Evolutionary conservation across 192 early-diverging fungal genomes (phyloP).

Genomic region (Coemansia sp.): DNA sequence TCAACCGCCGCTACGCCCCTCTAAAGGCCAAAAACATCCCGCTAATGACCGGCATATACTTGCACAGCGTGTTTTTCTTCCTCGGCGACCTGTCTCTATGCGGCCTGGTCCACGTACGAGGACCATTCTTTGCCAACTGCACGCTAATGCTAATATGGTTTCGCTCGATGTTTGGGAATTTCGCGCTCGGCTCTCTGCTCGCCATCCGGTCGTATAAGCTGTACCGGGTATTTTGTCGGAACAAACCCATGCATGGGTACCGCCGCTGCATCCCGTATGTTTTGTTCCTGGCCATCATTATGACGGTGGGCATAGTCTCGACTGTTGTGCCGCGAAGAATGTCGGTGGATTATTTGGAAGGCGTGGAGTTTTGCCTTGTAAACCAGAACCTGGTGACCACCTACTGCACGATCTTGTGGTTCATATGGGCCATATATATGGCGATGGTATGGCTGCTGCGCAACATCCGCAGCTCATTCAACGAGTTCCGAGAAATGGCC

Average conservation of each 20-base stretch:
- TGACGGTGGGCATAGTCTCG: slow-evolving; percentile 28
- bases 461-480: slow-evolving; percentile 53
- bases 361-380: slow-evolving; percentile 40
- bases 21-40: slow-evolving; percentile 55
- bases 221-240: slow-evolving; percentile 44
- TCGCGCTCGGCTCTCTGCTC: slow-evolving; percentile 40
- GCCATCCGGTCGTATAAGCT: slow-evolving; percentile 47
- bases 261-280: slow-evolving; percentile 33
- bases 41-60: slow-evolving; percentile 44
- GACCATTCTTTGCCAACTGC: slow-evolving; percentile 44
- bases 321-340: slow-evolving; percentile 22
- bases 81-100: slow-evolving; percentile 47
- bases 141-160: slow-evolving; percentile 49
- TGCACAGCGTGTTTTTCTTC: slow-evolving; percentile 48
- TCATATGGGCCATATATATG: slow-evolving; percentile 40
- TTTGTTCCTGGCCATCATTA: slow-evolving; percentile 19
- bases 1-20: slow-evolving; percentile 48
- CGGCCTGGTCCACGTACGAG: slow-evolving; percentile 41
- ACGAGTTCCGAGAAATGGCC: slow-evolving; percentile 50
- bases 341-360: slow-evolving; percentile 32
- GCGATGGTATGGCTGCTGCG: slow-evolving; percentile 49
- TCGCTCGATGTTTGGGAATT: slow-evolving; percentile 48
- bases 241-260: slow-evolving; percentile 38
- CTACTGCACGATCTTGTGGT: slow-evolving; percentile 31
- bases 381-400: slow-evolving; percentile 44